Base-by-base conservation (phyloP, 768 basidiomycete species). In the Leccinum variicolor region DNA sequence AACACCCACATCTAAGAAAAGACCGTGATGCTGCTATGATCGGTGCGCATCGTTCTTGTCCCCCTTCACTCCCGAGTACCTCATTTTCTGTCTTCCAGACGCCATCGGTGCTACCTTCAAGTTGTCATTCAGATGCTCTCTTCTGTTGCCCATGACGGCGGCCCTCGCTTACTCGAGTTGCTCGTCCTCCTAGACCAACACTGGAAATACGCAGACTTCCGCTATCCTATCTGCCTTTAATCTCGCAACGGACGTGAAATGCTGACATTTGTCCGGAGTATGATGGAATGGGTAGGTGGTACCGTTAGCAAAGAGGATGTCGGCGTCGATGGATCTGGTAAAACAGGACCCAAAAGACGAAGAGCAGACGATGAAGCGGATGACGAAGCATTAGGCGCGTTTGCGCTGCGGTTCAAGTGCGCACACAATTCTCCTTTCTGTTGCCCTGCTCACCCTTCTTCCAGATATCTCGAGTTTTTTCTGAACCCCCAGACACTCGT, bases 251-350 rank as follows among this genome's bases (percentile, higher is more conserved):
- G 89, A 3, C 84, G 87, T 59, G 96, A 99, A 73, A 96, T 97
- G 89, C 74, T 97, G 34, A 89, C 90, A 1, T 93, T 94, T 67
- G 92, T 97, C 26, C 77, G 94, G 57, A 95, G 92, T 77, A 89
- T 98, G 90, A 96, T 97, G 84, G 97, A 98, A 70, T 98, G 95
- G 94, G 84, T 99, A 61, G 97, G 97, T 9, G 96, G 97, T 1
- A 94, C 92, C 14, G 86, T 97, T 54, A 92, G 87, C 64, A 93
- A 93, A 66, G 92, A 94, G 65, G 94, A 96, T 60, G 89, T 92
- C 1, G 89, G 92, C 3, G 92, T 90, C 69, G 89, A 90, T 29
- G 84, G 82, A 7, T 79, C 78, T 26, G 78, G 81, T 31, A 79
- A 79, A 48, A 79, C 79, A n/a, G 78, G 81, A 39, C 78, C 81